Conservation (phyloP, 768 basidiomycete species). For the Amanita fuliginea region DNA sequence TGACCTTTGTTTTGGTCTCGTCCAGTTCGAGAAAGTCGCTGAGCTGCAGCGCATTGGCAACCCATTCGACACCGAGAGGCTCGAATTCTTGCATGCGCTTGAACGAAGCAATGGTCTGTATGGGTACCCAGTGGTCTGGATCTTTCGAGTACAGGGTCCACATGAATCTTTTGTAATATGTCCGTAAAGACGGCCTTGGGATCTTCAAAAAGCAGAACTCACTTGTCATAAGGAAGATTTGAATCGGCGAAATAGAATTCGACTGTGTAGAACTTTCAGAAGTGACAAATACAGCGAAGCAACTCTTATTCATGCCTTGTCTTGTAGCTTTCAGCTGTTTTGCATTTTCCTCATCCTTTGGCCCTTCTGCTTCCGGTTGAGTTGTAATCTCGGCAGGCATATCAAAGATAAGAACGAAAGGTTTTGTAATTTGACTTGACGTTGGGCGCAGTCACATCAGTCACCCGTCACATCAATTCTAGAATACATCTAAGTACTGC, state of each 20-base stretch:
- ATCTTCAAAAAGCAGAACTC: slow-evolving; percentile 10
- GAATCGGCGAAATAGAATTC: slow-evolving; percentile 96
- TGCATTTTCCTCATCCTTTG: slow-evolving; percentile 22
- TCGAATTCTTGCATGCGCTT: slow-evolving; percentile 83
- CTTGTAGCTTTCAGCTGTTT: slow-evolving; percentile 37
- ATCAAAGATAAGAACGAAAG: neutral
- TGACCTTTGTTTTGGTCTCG: slow-evolving; percentile 58
- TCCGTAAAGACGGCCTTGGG: neutral
- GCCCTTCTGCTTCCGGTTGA: neutral
- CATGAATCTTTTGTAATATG: slow-evolving; percentile 61
- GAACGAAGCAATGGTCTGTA: slow-evolving; percentile 83
- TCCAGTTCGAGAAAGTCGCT: slow-evolving; percentile 61
- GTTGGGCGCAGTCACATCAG: neutral
- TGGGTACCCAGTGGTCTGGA: slow-evolving; percentile 82
- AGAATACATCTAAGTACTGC: no score
- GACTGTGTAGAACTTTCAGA: slow-evolving; percentile 33
- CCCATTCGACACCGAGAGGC: slow-evolving; percentile 51
- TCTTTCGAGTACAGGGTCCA: slow-evolving; percentile 82
- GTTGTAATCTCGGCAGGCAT: slow-evolving; percentile 1
- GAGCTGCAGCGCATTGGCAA: slow-evolving; percentile 52
- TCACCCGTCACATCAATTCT: no score
- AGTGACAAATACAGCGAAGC: neutral
- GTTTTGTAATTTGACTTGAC: neutral
- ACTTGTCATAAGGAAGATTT: slow-evolving; percentile 92
- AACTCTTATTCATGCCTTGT: slow-evolving; percentile 31